phyloP scores from a whole-genome alignment of 2,329 filamentous ascomycete genomes.

The Colletotrichum camelliae region DNA sequence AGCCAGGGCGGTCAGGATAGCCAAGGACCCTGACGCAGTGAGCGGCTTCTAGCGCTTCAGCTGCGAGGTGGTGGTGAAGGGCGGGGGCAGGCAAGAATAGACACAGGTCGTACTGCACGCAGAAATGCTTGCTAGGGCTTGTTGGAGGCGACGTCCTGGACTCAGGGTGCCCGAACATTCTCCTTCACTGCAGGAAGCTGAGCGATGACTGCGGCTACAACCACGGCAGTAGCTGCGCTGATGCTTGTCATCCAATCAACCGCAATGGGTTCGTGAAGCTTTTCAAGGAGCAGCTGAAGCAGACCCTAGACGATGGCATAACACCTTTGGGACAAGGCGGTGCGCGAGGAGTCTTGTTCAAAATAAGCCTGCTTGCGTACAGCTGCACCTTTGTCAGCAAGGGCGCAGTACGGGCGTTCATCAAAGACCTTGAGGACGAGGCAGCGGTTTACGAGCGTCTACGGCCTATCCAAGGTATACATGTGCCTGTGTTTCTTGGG shows the following conservation, averaged over 20 bases:
- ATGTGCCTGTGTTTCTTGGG: slow-evolving; percentile 43
- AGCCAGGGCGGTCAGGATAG: not conserved
- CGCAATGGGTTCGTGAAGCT: slow-evolving; percentile 32
- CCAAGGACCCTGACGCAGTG: slow-evolving; percentile 22
- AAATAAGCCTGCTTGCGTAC: slow-evolving; percentile 42
- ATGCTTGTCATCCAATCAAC: slow-evolving; percentile 32
- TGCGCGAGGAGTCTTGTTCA: slow-evolving; percentile 43
- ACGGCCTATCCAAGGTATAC: not conserved
- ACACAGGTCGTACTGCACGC: slow-evolving; percentile 38
- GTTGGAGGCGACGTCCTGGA: slow-evolving; percentile 34
- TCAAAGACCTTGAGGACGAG: slow-evolving; percentile 40
- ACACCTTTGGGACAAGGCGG: slow-evolving; percentile 31
- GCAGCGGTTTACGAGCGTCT: slow-evolving; percentile 3
- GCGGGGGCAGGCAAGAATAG: not conserved
- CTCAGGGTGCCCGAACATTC: slow-evolving; percentile 41
- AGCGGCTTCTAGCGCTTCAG: slow-evolving; percentile 22
- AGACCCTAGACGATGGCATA: slow-evolving; percentile 35
- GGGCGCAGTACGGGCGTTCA: slow-evolving; percentile 37
- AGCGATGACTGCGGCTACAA: not conserved
- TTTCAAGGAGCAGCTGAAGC: slow-evolving; percentile 35
- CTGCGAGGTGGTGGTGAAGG: not conserved
- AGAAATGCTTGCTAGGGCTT: slow-evolving; percentile 44
- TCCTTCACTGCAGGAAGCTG: slow-evolving; percentile 31
- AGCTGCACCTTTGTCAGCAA: slow-evolving; percentile 51
- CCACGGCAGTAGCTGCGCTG: slow-evolving; percentile 27